A percentile compares a stretch with the other conserved stretches of the same genome.
These are phyloP conservation scores for Debaryomyces maramus DNA, from an alignment of 805 yeast genomes.

Conservation along the genomic window DNA sequence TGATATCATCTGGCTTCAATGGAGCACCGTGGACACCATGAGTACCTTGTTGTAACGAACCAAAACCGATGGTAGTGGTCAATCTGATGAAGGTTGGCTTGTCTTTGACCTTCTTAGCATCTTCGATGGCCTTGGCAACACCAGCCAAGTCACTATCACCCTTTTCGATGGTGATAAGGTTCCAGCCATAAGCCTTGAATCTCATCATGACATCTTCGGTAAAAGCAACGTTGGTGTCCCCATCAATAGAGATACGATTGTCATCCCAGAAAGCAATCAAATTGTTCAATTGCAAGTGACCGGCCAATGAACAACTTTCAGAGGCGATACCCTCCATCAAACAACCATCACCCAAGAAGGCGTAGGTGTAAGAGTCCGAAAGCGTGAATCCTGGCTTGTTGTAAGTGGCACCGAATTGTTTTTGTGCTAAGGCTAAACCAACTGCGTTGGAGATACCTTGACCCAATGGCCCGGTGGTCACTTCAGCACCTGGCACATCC, in stretches of 20 bases:
- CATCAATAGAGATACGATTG: slow-evolving; percentile 96
- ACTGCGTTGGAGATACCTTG: slow-evolving; percentile 97
- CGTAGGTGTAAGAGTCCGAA: slow-evolving; percentile 74
- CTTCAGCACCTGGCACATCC: slow-evolving; percentile 90
- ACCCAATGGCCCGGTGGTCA: slow-evolving; percentile 98
- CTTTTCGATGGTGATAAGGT: slow-evolving; percentile 69
- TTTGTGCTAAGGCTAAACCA: slow-evolving; percentile 94
- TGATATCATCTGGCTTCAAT: slow-evolving; percentile 87
- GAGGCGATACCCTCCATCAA: slow-evolving; percentile 96
- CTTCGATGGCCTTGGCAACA: slow-evolving; percentile 70
- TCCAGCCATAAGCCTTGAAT: slow-evolving; percentile 94
- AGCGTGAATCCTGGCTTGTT: slow-evolving; percentile 80
- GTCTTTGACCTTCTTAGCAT: slow-evolving; percentile 72
- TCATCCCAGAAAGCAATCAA: slow-evolving; percentile 95
- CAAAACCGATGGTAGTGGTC: slow-evolving; percentile 91
- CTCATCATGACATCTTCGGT: slow-evolving; percentile 87
- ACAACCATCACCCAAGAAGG: slow-evolving; percentile 95
- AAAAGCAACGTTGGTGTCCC: slow-evolving; percentile 84
- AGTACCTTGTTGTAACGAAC: slow-evolving; percentile 82
- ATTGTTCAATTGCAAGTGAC: slow-evolving; percentile 91
- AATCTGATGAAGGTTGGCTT: slow-evolving; percentile 91
- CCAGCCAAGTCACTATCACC: slow-evolving; percentile 79
- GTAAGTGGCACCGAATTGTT: slow-evolving; percentile 87
- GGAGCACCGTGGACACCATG: slow-evolving; percentile 97
- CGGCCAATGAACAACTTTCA: slow-evolving; percentile 93